Evolutionary conservation across 495 filamentous ascomycete species (phyloP).

Genomic region (Aspergillus asperescens): DNA sequence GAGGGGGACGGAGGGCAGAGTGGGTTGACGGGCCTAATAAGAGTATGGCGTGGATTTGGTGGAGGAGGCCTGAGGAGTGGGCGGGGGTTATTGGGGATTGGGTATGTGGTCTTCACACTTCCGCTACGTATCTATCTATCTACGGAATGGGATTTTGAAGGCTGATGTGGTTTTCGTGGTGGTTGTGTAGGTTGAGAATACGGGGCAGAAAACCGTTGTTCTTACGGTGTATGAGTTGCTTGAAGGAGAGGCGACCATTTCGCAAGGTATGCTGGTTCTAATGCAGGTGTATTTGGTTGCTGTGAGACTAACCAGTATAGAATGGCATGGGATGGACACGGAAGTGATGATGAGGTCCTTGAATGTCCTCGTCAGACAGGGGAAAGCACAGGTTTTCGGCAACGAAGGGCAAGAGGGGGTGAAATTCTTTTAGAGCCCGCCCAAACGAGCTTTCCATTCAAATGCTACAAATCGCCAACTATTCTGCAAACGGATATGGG

Average conservation of each 20-base stretch:
- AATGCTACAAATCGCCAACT: conserved; percentile 1
- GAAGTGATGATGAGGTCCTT: conserved; percentile 76
- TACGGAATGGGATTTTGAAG: not conserved
- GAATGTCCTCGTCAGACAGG: conserved; percentile 72
- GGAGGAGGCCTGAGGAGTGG: conserved; percentile 71
- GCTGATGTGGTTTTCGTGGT: not conserved
- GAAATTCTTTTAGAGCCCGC: conserved; percentile 78
- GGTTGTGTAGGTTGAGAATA: conserved; percentile 54
- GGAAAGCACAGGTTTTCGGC: conserved; percentile 91
- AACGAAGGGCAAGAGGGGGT: conserved; percentile 78
- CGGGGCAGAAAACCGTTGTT: conserved; percentile 67
- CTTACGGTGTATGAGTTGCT: conserved; percentile 72
- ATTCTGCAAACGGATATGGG: conserved; percentile 10
- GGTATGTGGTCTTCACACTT: conserved; percentile 35
- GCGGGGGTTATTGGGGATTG: conserved; percentile 56
- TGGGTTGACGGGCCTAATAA: conserved; percentile 49
- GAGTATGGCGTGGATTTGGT: conserved; percentile 58
- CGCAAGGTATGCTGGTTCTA: conserved; percentile 46
- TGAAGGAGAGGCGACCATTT: conserved; percentile 58
- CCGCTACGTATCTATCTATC: not conserved
- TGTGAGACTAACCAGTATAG: conserved; percentile 37
- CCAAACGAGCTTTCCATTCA: not conserved
- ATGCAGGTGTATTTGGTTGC: not conserved
- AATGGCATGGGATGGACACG: conserved; percentile 83
- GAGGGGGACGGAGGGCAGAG: conserved; percentile 58